Conservation (phyloP, 306 rosid genomes). For the Cucurbita argyrosperma region DNA sequence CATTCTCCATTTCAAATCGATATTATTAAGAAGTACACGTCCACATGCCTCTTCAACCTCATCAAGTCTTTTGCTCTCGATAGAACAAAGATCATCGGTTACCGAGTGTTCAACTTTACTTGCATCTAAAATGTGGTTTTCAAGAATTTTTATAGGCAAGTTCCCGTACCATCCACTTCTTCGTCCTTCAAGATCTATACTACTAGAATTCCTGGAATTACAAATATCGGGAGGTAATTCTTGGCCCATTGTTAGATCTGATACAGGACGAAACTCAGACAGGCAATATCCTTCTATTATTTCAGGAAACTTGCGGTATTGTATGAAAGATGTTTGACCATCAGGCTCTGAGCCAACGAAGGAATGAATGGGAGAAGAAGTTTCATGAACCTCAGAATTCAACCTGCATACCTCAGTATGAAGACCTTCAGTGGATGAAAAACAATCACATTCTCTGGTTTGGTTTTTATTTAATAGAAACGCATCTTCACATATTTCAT, state of each 20-base stretch:
- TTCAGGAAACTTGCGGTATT: conserved; percentile 42
- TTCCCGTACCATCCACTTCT: conserved; percentile 66
- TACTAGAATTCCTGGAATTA: conserved; percentile 20
- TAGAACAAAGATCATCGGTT: conserved; percentile 21
- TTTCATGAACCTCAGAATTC: conserved; percentile 28
- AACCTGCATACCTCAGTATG: conserved; percentile 22
- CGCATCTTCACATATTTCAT: conserved; percentile 79
- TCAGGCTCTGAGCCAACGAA: conserved; percentile 31
- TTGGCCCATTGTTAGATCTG: conserved; percentile 34
- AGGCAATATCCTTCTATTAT: conserved; percentile 59
- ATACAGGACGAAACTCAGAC: conserved; percentile 40
- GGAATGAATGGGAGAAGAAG: conserved; percentile 17
- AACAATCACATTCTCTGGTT: conserved; percentile 19
- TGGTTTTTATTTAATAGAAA: conserved; percentile 32
- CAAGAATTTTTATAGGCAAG: conserved; percentile 37
- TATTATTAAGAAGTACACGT: conserved; percentile 48
- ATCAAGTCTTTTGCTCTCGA: conserved; percentile 18
- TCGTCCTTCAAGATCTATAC: conserved; percentile 38
- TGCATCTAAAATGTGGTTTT: conserved; percentile 58
- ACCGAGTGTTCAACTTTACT: conserved; percentile 13
- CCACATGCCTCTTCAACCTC: conserved; percentile 36
- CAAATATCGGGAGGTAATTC: conserved; percentile 30
- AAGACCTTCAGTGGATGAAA: conserved; percentile 33
- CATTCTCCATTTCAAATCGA: conserved; percentile 78
- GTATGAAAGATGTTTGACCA: conserved; percentile 34